A percentile compares a stretch with the other conserved stretches of the same genome.
Evolutionary conservation across 305 asterid species (phyloP).

Genomic region (Ilex paraguariensis): DNA sequence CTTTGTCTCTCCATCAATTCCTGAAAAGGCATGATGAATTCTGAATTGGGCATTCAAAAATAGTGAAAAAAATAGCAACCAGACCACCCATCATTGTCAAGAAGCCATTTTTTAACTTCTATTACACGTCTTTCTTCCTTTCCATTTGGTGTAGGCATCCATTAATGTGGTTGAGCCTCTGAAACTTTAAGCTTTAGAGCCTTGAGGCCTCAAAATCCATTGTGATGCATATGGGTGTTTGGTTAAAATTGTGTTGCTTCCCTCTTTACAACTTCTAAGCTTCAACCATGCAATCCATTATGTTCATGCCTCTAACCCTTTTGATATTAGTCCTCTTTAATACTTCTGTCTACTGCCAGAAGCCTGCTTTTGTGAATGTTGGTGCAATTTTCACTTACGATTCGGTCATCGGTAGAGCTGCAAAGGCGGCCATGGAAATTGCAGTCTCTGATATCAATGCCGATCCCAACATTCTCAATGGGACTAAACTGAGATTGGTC

Average conservation of each 20-base stretch:
- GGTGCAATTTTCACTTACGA: constrained; percentile 29
- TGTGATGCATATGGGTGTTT: not conserved
- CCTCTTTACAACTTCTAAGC: not conserved
- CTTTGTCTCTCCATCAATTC: no score
- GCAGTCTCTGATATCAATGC: constrained; percentile 30
- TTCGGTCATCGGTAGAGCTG: constrained; percentile 34
- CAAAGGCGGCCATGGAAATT: constrained; percentile 34
- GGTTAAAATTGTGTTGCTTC: not conserved
- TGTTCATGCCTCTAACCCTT: not conserved
- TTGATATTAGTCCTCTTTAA: constrained; percentile 5
- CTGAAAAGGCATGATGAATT: no score
- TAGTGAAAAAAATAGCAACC: no score
- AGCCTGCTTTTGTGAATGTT: constrained; percentile 27
- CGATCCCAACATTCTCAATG: constrained; percentile 27
- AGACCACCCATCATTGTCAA: no score
- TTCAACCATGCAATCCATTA: constrained; percentile 4
- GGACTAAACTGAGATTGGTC: constrained; percentile 23
- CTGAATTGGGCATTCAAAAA: no score
- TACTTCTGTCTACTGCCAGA: constrained; percentile 16
- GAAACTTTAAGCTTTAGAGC: no score
- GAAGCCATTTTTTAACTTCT: no score
- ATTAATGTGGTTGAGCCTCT: no score
- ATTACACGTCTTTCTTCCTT: no score
- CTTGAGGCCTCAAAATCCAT: not conserved
- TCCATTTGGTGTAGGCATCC: no score